Percentiles rank a stretch among this genome's conserved stretches.
Conservation (phyloP, 2,329 filamentous ascomycete species). For the Moelleriella libera region DNA sequence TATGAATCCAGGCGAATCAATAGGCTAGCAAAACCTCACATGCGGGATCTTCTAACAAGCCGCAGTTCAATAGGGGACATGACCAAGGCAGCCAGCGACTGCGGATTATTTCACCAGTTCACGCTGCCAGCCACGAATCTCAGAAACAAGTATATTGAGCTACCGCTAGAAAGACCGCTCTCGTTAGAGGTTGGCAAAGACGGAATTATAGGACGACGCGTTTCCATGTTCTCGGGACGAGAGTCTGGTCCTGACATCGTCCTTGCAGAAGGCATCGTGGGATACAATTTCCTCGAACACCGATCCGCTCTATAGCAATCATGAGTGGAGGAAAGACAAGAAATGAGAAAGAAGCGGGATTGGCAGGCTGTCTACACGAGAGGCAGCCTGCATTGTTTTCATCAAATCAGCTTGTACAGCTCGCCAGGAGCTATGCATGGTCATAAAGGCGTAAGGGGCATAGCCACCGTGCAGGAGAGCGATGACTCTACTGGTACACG, state of each 20-base stretch:
- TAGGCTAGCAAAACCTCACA: not conserved
- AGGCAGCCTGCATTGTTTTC: too few species aligned
- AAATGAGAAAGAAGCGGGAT: not conserved
- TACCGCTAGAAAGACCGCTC: constrained; percentile 21
- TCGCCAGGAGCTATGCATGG: too few species aligned
- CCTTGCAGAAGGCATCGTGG: constrained; percentile 34
- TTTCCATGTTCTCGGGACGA: constrained; percentile 22
- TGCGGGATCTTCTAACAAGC: not conserved
- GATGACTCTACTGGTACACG: not conserved
- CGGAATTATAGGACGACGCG: constrained; percentile 33
- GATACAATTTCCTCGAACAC: constrained; percentile 25
- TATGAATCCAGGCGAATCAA: not conserved
- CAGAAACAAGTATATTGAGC: constrained; percentile 14
- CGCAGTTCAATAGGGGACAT: constrained; percentile 27
- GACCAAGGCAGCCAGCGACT: constrained; percentile 23
- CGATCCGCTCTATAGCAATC: not conserved
- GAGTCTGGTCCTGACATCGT: constrained; percentile 13
- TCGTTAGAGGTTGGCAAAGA: constrained; percentile 28
- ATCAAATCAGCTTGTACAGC: too few species aligned
- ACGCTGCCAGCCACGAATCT: constrained; percentile 10
- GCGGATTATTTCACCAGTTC: constrained; percentile 26
- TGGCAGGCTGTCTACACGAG: too few species aligned
- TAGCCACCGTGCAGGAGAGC: not conserved
- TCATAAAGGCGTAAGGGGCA: too few species aligned
- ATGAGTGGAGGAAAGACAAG: not conserved